Evolutionary conservation across 129 eudicot species (phyloP).

Genomic region (Saposhnikovia divaricata): DNA sequence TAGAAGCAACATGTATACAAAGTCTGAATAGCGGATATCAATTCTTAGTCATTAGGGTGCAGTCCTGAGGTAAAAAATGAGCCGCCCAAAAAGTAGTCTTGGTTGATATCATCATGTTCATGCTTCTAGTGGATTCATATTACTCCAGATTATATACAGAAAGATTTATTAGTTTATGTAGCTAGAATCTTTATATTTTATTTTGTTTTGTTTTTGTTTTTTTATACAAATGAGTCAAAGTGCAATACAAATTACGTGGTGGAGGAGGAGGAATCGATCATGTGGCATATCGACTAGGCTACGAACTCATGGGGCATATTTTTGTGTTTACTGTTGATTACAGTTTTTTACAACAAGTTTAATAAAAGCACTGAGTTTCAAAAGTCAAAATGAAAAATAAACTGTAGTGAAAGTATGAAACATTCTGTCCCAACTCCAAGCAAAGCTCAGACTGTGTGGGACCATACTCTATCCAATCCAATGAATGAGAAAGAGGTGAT

Average conservation of each 20-base stretch:
- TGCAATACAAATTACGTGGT: no score
- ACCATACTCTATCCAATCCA: constrained; percentile 25
- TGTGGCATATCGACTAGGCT: no score
- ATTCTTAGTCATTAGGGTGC: not conserved
- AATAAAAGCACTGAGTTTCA: no score
- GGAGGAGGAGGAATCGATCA: no score
- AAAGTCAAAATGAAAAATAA: no score
- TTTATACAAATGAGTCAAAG: no score
- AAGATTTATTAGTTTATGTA: not conserved
- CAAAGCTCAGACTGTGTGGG: not conserved
- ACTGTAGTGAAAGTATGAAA: no score
- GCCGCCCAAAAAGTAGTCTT: not conserved
- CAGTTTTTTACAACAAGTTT: not conserved
- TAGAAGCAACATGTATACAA: not conserved
- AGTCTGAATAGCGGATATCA: not conserved
- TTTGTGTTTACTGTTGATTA: no score
- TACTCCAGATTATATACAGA: not conserved
- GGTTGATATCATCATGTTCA: not conserved
- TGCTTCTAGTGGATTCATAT: not conserved
- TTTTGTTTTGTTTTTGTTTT: no score
- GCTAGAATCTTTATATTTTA: not conserved
- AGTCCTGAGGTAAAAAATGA: not conserved
- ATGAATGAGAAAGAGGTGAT: constrained; percentile 12
- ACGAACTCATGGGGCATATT: no score
- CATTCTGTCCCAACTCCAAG: no score